Percentiles rank a stretch among this genome's conserved stretches.
phyloP scores from a whole-genome alignment of 768 basidiomycete genomes.

The Tulasnella sp. region DNA sequence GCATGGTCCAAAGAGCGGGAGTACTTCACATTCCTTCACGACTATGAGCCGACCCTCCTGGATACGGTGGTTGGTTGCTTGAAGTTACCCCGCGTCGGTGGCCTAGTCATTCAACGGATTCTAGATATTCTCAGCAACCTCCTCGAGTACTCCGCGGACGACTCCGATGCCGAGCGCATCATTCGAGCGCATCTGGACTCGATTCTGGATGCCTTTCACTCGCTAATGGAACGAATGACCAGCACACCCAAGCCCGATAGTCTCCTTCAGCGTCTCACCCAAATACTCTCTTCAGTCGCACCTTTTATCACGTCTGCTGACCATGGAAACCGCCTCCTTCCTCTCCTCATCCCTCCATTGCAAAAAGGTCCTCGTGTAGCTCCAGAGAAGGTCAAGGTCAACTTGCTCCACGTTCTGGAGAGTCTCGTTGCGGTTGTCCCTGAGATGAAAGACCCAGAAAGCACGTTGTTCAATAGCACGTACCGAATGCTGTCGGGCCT shows the following conservation, averaged over 20 bases:
- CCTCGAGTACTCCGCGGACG: slow-evolving; percentile 38
- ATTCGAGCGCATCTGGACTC: slow-evolving; percentile 25
- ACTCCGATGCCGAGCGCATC: slow-evolving; percentile 29
- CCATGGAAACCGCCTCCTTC: slow-evolving; percentile 62
- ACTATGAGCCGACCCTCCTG: slow-evolving; percentile 54
- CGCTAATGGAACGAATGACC: slow-evolving; percentile 60
- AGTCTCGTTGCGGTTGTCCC: slow-evolving; percentile 55
- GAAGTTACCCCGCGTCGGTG: slow-evolving; percentile 72
- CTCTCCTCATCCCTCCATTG: slow-evolving; percentile 65
- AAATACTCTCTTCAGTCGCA: slow-evolving; percentile 67
- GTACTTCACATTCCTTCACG: slow-evolving; percentile 50
- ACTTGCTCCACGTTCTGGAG: slow-evolving; percentile 60
- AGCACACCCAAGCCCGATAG: slow-evolving; percentile 54
- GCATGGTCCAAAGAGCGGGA: slow-evolving; percentile 53
- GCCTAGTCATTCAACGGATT: slow-evolving; percentile 62
- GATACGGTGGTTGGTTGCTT: slow-evolving; percentile 75
- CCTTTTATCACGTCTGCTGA: slow-evolving; percentile 53
- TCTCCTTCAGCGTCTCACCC: slow-evolving; percentile 69
- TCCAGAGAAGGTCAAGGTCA: slow-evolving; percentile 74
- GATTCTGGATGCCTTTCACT: slow-evolving; percentile 56
- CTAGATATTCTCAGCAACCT: slow-evolving; percentile 77
- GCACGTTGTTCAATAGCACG: slow-evolving; percentile 36
- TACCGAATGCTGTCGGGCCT: slow-evolving; percentile 60
- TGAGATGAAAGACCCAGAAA: slow-evolving; percentile 39
- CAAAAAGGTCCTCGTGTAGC: slow-evolving; percentile 63